Conservation (phyloP, 2,329 filamentous ascomycete species). For the Fusarium oxysporum region DNA sequence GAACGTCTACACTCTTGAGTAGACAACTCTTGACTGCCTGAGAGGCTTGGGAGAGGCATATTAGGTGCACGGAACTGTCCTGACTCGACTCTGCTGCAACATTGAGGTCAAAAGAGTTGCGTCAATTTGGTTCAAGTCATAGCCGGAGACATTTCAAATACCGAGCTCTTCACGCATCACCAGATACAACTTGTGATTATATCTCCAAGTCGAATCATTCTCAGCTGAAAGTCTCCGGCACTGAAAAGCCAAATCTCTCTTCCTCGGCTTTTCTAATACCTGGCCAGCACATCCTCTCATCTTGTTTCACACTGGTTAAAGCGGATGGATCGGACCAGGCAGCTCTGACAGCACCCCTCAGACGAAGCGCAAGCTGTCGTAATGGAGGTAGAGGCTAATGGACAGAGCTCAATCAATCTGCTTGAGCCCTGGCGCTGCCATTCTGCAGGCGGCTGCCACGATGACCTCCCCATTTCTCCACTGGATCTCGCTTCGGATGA, state of each 20-base stretch:
- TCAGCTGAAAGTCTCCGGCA: not conserved
- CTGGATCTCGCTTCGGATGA: constrained; percentile 33
- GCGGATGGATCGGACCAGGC: constrained; percentile 40
- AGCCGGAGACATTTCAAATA: not conserved
- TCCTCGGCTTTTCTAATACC: not conserved
- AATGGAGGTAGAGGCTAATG: constrained; percentile 44
- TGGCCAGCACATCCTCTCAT: not conserved
- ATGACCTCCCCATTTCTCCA: constrained; percentile 35
- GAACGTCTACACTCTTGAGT: constrained; percentile 5
- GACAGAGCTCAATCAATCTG: constrained; percentile 40
- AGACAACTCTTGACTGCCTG: not conserved
- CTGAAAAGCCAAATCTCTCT: not conserved
- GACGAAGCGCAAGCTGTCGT: constrained; percentile 41
- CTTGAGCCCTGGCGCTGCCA: constrained; percentile 42
- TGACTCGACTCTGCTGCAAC: not conserved
- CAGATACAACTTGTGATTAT: constrained; percentile 21
- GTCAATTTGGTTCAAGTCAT: not conserved
- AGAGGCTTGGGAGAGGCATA: not conserved
- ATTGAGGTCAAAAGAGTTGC: not conserved
- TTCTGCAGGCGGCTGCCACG: constrained; percentile 35
- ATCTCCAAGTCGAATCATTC: constrained; percentile 15
- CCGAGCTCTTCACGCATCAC: constrained; percentile 20
- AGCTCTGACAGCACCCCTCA: constrained; percentile 36
- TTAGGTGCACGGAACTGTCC: not conserved
- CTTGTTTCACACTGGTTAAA: constrained; percentile 7